Percentiles rank a stretch among this genome's conserved stretches.
Evolutionary conservation across 352 stramenopile species (phyloP).

Genomic region (Elongisporangium anandrum): DNA sequence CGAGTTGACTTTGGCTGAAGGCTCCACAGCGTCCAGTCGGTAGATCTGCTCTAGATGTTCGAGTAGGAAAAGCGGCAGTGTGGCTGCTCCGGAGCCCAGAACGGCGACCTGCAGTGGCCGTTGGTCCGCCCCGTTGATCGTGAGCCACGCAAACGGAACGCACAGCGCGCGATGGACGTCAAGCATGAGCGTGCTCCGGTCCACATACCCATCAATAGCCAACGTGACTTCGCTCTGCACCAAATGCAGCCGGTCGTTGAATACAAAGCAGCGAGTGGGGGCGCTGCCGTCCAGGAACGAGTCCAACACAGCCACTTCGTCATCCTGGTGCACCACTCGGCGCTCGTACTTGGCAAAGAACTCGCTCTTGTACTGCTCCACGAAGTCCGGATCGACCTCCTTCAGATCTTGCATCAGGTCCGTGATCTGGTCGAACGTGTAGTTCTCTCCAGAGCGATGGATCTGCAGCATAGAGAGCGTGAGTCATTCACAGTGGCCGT

Average conservation of each 20-base stretch:
- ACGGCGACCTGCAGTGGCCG: constrained; percentile 26
- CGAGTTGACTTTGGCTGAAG: constrained; percentile 33
- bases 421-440: constrained; percentile 61
- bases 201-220: constrained; percentile 13
- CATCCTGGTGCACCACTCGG: constrained; percentile 40
- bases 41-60: constrained; percentile 24
- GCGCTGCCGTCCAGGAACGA: constrained; percentile 29
- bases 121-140: neutral
- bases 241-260: constrained; percentile 66
- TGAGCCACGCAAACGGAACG: constrained; percentile 28
- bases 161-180: constrained; percentile 69
- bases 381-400: constrained; percentile 48
- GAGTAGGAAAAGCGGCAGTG: constrained; percentile 53
- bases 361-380: constrained; percentile 51
- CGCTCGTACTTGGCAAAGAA: constrained; percentile 55
- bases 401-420: constrained; percentile 53
- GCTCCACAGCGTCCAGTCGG: constrained; percentile 56
- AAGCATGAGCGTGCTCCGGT: constrained; percentile 42
- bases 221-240: constrained; percentile 70
- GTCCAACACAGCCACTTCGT: constrained; percentile 60
- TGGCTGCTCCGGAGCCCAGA: constrained; percentile 50
- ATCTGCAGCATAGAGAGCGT: constrained; percentile 28
- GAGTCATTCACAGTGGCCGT: no score
- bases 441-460: constrained; percentile 69
- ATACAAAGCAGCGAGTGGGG: constrained; percentile 62